Conservation (phyloP, 140 eudicot genomes). For the Ambrosia hybrid region DNA sequence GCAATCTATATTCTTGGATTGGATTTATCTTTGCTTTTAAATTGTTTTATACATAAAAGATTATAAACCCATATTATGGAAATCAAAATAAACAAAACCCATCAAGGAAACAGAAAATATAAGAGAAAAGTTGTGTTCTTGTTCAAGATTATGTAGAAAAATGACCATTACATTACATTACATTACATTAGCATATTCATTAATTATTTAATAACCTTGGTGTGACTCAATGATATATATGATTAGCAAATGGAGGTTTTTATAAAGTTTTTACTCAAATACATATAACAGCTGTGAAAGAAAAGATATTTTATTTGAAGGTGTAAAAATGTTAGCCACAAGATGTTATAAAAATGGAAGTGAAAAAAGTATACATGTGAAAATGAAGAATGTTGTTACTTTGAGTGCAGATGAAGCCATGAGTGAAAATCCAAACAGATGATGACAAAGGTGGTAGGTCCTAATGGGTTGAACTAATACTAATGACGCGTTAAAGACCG, state of each 20-base stretch:
- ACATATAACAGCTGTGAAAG: conserved; percentile 10
- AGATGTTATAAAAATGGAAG: conserved; percentile 11
- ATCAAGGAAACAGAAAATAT: background rate
- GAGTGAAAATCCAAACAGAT: conserved; percentile 33
- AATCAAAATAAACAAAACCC: background rate
- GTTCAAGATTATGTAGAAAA: too few relatives aligned
- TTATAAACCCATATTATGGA: background rate
- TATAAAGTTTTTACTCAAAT: background rate
- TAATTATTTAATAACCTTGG: background rate
- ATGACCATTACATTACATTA: too few relatives aligned
- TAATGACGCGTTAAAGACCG: conserved; percentile 24
- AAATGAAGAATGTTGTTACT: conserved; percentile 37
- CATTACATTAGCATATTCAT: too few relatives aligned
- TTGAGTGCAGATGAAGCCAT: conserved; percentile 45
- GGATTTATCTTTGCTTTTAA: background rate
- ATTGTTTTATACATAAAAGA: conserved; percentile 1
- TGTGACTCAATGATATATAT: background rate
- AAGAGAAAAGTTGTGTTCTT: background rate
- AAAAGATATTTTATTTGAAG: background rate
- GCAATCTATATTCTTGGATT: conserved; percentile 13
- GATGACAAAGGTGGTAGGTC: conserved; percentile 45
- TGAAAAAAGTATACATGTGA: conserved; percentile 27
- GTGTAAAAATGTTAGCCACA: conserved; percentile 20
- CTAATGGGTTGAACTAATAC: conserved; percentile 20
- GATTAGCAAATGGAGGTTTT: background rate